phyloP scores from a whole-genome alignment of 345 rosid species.

The Kandelia obovata region DNA sequence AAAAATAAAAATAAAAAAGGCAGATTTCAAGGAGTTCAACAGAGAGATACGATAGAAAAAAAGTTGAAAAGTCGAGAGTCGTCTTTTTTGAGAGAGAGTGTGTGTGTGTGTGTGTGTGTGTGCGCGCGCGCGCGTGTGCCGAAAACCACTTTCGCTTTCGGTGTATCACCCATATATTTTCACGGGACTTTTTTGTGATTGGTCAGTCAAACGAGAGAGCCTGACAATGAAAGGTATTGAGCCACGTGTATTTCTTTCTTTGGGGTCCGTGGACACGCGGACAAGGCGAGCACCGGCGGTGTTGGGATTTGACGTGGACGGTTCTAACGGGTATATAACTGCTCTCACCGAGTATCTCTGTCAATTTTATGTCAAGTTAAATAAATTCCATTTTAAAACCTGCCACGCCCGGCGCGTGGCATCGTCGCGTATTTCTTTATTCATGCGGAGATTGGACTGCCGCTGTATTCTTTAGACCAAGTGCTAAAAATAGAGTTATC shows the following conservation, averaged over 20 bases:
- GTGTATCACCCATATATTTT: too few relatives aligned
- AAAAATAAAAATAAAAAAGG: background rate
- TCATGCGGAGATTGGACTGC: too few relatives aligned
- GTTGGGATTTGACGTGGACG: background rate
- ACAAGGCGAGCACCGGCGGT: background rate
- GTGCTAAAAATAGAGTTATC: too few relatives aligned
- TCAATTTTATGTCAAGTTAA: background rate
- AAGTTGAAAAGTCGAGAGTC: background rate
- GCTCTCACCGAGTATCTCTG: background rate
- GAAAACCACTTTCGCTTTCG: too few relatives aligned
- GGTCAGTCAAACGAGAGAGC: background rate
- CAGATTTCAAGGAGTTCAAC: background rate
- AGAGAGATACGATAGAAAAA: background rate
- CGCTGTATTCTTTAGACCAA: too few relatives aligned
- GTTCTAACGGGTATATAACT: conserved; percentile 13
- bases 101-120: background rate
- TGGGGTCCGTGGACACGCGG: background rate
- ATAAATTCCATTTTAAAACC: too few relatives aligned
- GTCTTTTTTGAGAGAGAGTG: background rate
- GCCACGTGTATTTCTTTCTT: background rate
- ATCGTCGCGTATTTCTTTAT: too few relatives aligned
- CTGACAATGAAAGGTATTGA: background rate
- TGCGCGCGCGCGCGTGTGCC: too few relatives aligned
- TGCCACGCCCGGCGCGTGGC: too few relatives aligned
- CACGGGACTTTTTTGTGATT: background rate